Percentiles rank a stretch among this genome's conserved stretches.
These are phyloP conservation scores for Fusarium sp. DNA, from an alignment of 2,329 filamentous ascomycete species.

Conservation along the genomic window DNA sequence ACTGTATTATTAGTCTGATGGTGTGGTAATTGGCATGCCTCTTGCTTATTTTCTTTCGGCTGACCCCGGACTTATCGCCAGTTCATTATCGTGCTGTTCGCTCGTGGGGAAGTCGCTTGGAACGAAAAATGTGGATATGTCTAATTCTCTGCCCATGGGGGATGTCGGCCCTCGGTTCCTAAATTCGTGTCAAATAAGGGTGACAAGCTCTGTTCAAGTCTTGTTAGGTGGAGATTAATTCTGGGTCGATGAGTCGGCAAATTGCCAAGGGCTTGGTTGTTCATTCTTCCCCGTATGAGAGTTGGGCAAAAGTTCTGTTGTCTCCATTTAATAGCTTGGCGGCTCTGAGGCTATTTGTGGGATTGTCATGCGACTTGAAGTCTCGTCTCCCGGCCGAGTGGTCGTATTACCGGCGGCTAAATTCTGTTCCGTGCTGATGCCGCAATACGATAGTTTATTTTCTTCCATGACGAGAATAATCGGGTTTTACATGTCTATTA, in stretches of 20 bases:
- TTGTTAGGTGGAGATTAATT: constrained; percentile 31
- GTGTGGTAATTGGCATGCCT: not conserved
- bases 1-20: not conserved
- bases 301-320: constrained; percentile 11
- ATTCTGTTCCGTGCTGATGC: not conserved
- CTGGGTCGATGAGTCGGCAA: constrained; percentile 6
- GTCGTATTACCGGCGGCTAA: constrained; percentile 10
- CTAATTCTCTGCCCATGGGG: constrained; percentile 11
- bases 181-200: not conserved
- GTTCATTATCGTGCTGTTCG: not conserved
- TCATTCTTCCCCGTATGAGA: constrained; percentile 14
- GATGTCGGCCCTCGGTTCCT: constrained; percentile 32
- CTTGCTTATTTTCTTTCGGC: not conserved
- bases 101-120: not conserved
- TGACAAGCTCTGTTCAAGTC: constrained; percentile 22
- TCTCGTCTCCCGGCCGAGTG: not conserved
- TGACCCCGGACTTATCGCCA: not conserved
- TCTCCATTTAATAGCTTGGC: constrained; percentile 27
- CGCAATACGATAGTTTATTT: not conserved
- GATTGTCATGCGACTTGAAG: constrained; percentile 19
- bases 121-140: constrained; percentile 3
- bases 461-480: not conserved
- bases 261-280: constrained; percentile 26
- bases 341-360: not conserved
- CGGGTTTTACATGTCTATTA: not conserved